A percentile compares a stretch with the other conserved stretches of the same genome.
These are phyloP conservation scores for Xylaria palmicola DNA, from an alignment of 495 filamentous ascomycete genomes.

Conservation along the genomic window DNA sequence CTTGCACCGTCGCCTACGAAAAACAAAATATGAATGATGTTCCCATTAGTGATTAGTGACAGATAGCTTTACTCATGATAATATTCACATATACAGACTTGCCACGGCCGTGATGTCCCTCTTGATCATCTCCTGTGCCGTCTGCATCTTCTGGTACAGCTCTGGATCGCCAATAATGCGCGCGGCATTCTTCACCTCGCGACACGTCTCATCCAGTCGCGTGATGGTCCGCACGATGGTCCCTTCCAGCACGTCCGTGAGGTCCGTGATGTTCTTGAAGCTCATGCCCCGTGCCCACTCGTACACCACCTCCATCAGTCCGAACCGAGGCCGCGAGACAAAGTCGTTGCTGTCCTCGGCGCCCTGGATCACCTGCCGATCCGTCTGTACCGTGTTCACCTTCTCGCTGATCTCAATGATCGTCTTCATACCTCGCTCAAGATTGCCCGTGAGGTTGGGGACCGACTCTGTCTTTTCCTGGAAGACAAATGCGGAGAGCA, in stretches of 20 bases:
- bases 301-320: conserved; percentile 94
- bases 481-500: conserved; percentile 96
- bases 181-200: conserved; percentile 96
- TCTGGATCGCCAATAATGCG: conserved; percentile 94
- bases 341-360: conserved; percentile 91
- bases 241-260: conserved; percentile 95
- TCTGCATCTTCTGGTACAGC: conserved; percentile 93
- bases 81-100: conserved; percentile 71
- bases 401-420: conserved; percentile 88
- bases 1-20: too few species aligned
- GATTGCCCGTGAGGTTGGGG: conserved; percentile 77
- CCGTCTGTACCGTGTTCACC: conserved; percentile 81
- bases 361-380: conserved; percentile 86
- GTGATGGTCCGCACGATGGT: conserved; percentile 94
- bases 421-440: conserved; percentile 80
- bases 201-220: conserved; percentile 89
- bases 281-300: conserved; percentile 98
- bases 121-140: conserved; percentile 95
- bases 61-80: not conserved
- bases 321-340: conserved; percentile 80
- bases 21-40: too few species aligned
- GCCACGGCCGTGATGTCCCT: conserved; percentile 90
- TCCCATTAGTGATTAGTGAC: too few species aligned
- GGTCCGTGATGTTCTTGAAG: conserved; percentile 94
- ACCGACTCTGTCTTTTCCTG: conserved; percentile 89